Conservation (phyloP, 2,329 filamentous ascomycete species). For the Lachnellula willkommii region DNA sequence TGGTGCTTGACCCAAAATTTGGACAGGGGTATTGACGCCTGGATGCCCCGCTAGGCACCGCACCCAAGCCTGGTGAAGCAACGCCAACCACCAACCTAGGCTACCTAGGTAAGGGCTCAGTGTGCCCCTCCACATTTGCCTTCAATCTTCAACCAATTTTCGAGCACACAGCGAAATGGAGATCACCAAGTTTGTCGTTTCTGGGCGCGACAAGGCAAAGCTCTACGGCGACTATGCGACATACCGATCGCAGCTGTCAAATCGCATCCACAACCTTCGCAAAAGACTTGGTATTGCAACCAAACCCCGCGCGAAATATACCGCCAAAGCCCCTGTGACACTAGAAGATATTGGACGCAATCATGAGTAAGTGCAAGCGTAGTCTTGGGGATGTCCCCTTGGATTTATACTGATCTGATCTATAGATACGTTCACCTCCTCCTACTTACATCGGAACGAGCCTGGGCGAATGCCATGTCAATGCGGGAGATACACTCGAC, state of each 20-base stretch:
- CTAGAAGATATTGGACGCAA: slow-evolving; percentile 69
- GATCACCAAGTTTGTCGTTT: slow-evolving; percentile 78
- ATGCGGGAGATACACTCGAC: slow-evolving; percentile 80
- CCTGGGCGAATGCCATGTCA: slow-evolving; percentile 93
- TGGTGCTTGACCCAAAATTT: too few species aligned
- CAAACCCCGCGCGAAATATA: slow-evolving; percentile 81
- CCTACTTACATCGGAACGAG: slow-evolving; percentile 79
- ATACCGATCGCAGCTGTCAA: slow-evolving; percentile 74
- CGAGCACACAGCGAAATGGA: slow-evolving; percentile 39
- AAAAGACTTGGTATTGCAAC: slow-evolving; percentile 82
- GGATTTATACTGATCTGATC: slow-evolving; percentile 10
- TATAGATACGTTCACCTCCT: slow-evolving; percentile 70
- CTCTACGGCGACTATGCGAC: slow-evolving; percentile 83
- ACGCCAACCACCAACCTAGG: neutral
- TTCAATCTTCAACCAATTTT: too few species aligned
- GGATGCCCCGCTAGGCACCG: neutral
- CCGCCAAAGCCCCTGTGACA: slow-evolving; percentile 63
- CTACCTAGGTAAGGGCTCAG: neutral
- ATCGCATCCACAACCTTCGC: slow-evolving; percentile 74
- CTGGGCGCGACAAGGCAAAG: slow-evolving; percentile 74
- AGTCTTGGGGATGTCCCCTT: neutral
- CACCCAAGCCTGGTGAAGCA: neutral
- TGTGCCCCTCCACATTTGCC: too few species aligned
- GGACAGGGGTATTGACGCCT: neutral
- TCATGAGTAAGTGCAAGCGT: slow-evolving; percentile 59